Evolutionary conservation across 1,139 yeast species (phyloP).

Genomic region (Magnusiomyces starmeri): DNA sequence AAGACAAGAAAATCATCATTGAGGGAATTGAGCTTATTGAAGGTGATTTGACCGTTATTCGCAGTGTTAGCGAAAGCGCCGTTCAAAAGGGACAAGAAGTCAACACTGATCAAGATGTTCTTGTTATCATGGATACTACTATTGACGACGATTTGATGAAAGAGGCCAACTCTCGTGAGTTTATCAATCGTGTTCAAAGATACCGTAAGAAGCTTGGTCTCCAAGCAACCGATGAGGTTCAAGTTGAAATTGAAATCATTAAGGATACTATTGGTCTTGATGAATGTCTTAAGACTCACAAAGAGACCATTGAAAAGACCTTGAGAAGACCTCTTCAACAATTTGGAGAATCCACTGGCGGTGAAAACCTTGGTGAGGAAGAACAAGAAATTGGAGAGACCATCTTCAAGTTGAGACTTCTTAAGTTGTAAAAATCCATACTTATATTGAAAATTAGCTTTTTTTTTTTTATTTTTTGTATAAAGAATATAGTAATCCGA

Average conservation of each 20-base stretch:
- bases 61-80: conserved; percentile 70
- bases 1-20: conserved; percentile 68
- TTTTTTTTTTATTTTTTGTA: background rate
- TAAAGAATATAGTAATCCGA: background rate
- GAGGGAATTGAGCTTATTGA: conserved; percentile 81
- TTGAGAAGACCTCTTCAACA: conserved; percentile 49
- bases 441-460: background rate
- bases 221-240: conserved; percentile 90
- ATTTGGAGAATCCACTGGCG: conserved; percentile 20
- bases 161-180: conserved; percentile 94
- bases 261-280: conserved; percentile 63
- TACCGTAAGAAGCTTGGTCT: conserved; percentile 94
- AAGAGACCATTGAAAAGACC: conserved; percentile 64
- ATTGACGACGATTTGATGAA: conserved; percentile 81
- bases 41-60: conserved; percentile 84
- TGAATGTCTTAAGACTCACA: conserved; percentile 55
- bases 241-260: conserved; percentile 67
- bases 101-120: conserved; percentile 81
- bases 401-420: conserved; percentile 68
- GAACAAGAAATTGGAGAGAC: conserved; percentile 88
- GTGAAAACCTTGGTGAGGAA: conserved; percentile 64
- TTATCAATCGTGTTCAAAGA: conserved; percentile 94
- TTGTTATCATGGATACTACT: conserved; percentile 82
- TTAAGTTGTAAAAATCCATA: conserved; percentile 42
- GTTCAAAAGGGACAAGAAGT: conserved; percentile 65